Evolutionary conservation across 352 stramenopile species (phyloP).

Genomic region (Globisporangium barbulae): DNA sequence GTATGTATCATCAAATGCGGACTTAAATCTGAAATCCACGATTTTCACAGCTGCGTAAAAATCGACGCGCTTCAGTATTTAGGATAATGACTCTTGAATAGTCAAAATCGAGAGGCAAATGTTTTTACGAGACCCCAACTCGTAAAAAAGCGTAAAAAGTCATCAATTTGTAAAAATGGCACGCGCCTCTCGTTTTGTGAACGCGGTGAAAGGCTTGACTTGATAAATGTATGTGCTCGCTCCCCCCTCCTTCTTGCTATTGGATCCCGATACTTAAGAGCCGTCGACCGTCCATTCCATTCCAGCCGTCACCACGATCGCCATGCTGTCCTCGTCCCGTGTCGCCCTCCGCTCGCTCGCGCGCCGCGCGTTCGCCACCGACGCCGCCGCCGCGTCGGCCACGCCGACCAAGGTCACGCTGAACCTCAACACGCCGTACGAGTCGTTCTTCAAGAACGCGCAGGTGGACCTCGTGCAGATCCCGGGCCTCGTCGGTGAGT

Average conservation of each 20-base stretch:
- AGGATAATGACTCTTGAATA: not conserved
- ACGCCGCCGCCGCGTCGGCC: conserved; percentile 29
- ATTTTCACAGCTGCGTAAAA: too few relatives aligned
- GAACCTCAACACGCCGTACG: conserved; percentile 81
- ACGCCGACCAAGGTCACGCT: conserved; percentile 81
- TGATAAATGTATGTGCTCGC: not conserved
- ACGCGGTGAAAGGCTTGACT: too few relatives aligned
- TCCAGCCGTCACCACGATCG: not conserved
- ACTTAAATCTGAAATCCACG: too few relatives aligned
- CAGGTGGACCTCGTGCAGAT: conserved; percentile 93
- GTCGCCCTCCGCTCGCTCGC: conserved; percentile 52
- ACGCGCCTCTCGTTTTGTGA: not conserved
- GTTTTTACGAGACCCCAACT: not conserved
- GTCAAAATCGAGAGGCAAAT: not conserved
- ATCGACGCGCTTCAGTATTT: too few relatives aligned
- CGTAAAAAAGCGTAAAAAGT: not conserved
- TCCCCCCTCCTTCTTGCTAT: not conserved
- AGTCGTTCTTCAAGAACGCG: conserved; percentile 78
- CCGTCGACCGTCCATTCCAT: conserved; percentile 2
- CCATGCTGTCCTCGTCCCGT: conserved; percentile 53
- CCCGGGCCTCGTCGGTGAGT: conserved; percentile 94
- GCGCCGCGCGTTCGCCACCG: conserved; percentile 46
- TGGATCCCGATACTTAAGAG: conserved; percentile 10
- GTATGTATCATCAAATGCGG: too few relatives aligned
- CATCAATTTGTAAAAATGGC: not conserved